Evolutionary conservation across 306 rosid species (phyloP).

Genomic region (Neltuma alba): DNA sequence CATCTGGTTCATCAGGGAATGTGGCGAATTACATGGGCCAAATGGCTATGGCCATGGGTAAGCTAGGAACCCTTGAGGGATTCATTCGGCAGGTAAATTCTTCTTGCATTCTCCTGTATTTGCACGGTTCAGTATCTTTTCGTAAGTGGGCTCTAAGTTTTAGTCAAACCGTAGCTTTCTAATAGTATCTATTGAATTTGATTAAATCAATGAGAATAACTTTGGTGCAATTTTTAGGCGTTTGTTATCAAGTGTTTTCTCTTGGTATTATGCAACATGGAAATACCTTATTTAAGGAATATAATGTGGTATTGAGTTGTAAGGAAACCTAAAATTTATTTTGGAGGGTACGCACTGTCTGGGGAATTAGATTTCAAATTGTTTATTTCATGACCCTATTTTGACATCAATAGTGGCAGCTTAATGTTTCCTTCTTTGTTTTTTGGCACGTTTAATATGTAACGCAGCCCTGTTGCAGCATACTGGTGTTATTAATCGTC

Average conservation of each 20-base stretch:
- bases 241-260: background rate
- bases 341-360: background rate
- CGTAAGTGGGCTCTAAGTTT: background rate
- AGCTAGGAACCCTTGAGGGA: constrained; percentile 84
- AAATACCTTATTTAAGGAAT: background rate
- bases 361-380: background rate
- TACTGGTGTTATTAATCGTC: background rate
- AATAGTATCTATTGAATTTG: background rate
- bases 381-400: background rate
- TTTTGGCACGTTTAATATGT: background rate
- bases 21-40: constrained; percentile 93
- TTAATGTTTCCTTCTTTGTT: background rate
- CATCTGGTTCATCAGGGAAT: constrained; percentile 77
- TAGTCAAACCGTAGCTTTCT: background rate
- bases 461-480: background rate
- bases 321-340: background rate
- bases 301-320: no score
- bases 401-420: background rate
- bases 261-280: background rate
- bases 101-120: background rate
- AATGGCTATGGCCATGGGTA: constrained; percentile 96
- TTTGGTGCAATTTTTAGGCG: background rate
- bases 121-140: background rate
- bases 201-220: background rate
- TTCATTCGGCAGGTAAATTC: constrained; percentile 74